phyloP scores from a whole-genome alignment of 2,329 filamentous ascomycete species.

The Fusarium multiceps region DNA sequence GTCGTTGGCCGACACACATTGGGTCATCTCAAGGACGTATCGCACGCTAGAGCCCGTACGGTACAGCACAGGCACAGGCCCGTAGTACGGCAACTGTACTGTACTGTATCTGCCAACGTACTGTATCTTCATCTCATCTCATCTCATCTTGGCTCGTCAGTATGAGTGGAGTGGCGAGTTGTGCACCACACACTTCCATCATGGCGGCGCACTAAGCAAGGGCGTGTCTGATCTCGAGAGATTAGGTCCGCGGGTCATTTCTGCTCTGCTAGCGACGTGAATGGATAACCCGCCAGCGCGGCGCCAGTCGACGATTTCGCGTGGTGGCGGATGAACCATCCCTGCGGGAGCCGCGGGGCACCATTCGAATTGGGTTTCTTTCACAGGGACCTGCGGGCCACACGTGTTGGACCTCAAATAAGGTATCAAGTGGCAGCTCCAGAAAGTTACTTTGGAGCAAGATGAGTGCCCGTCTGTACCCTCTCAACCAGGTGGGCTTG shows the following conservation, averaged over 20 bases:
- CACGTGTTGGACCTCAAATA: conserved; percentile 1
- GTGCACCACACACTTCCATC: conserved; percentile 22
- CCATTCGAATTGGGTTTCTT: conserved; percentile 27
- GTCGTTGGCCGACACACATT: conserved; percentile 9
- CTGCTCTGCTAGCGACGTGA: conserved; percentile 13
- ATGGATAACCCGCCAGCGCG: conserved; percentile 41
- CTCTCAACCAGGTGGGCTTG: neutral
- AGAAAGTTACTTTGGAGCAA: conserved; percentile 21
- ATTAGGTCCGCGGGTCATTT: conserved; percentile 46
- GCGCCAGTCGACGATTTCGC: conserved; percentile 42
- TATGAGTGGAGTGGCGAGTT: conserved; percentile 27
- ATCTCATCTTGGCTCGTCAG: conserved; percentile 24
- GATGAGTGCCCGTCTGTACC: neutral
- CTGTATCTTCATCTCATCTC: conserved; percentile 36
- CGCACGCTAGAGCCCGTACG: neutral
- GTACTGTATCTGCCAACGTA: conserved; percentile 5
- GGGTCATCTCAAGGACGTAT: conserved; percentile 3
- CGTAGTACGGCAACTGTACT: conserved; percentile 2
- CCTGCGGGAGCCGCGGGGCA: conserved; percentile 33
- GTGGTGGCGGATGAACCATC: conserved; percentile 43
- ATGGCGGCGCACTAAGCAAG: conserved; percentile 44
- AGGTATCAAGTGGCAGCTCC: neutral
- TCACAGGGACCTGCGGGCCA: conserved; percentile 20
- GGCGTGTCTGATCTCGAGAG: conserved; percentile 46
- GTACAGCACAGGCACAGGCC: neutral